Evolutionary conservation across 1,284 basidiomycete genomes (phyloP), one percentile per base, ranked within the genome.

Genomic region (Sporisorium reilianum): DNA sequence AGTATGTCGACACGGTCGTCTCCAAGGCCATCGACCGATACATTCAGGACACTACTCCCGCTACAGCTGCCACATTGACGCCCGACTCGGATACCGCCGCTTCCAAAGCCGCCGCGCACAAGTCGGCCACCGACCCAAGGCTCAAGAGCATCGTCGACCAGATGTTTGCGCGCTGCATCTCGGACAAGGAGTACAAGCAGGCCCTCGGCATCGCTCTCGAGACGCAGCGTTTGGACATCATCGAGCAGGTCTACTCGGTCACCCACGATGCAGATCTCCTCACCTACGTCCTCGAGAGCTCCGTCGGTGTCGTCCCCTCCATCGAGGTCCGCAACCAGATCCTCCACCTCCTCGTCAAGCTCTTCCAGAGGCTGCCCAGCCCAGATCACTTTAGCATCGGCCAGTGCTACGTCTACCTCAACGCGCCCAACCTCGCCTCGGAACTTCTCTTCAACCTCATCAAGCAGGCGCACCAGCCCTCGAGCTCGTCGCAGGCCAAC

Each of bases 401-500:
- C 20, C 82, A 84, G 62, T 84, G 83, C 76, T 84, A 81, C 59
- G 83, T 84, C 60, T 84, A 83, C 58, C 80, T 84, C 58, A 81
- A 82, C 58, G 78, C 73, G 30, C 82, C 83, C 40, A 44, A 65
- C 44, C 66, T 72, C 36, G 80, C 79, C 12, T 75, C 82, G 20
- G 65, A 79, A 26, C 75, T 84, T 11, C 77, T 84, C 40, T 69
- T 70, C 53, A 48, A 78, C 41, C 81, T 84, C 36, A 76, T 84
- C 32, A 62, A 78, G 41, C 65, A 74, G 25, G 80, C 82, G 11
- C 74, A 78, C 55, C 61, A 77, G 40, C 64, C 66, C 10, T 77
- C 81, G 14, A 75, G 74, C 57, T 75, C 73, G 4, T 72, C 78
- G 25, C 64, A 58, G 12, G 75, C 72, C 54, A 82, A 82, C 59